phyloP scores from a whole-genome alignment of 176 grass and related monocot species.

The Zea mays region Zm-B73-REFERENCE-NAM-5.0 NC_050103.1:123363501-123364000 shows the following conservation, averaged over 20 bases:
- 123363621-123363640: background rate
- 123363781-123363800: background rate
- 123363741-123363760: slow-evolving; percentile 24
- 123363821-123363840: too few species aligned
- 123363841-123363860: too few species aligned
- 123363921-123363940: too few species aligned
- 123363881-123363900: too few species aligned
- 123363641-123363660: background rate
- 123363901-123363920: too few species aligned
- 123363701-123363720: background rate
- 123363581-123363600: too few species aligned
- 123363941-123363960: too few species aligned
- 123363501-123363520: background rate
- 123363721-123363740: background rate
- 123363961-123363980: too few species aligned
- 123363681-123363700: background rate
- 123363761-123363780: too few species aligned
- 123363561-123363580: too few species aligned
- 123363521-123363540: background rate
- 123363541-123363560: too few species aligned
- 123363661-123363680: background rate
- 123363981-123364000: background rate
- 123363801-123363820: background rate
- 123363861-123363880: too few species aligned
- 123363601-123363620: background rate